phyloP scores from a whole-genome alignment of 2,329 filamentous ascomycete species.

The Fusarium sp. region DNA sequence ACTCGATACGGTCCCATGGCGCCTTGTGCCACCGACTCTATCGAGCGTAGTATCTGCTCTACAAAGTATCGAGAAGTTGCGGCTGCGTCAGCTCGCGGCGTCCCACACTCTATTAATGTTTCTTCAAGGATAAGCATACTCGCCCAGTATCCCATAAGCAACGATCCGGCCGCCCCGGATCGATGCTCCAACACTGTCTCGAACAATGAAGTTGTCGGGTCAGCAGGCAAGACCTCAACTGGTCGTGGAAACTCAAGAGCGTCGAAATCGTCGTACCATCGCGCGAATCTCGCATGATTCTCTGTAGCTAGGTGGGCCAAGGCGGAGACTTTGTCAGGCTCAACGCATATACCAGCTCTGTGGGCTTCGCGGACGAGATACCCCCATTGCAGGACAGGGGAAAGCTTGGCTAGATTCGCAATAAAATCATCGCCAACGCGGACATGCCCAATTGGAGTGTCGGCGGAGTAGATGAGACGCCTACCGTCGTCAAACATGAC shows the following conservation, averaged over 20 bases:
- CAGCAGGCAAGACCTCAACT: constrained; percentile 45
- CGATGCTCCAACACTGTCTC: constrained; percentile 48
- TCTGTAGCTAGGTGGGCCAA: constrained; percentile 46
- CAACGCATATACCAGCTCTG: constrained; percentile 45
- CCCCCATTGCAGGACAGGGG: constrained; percentile 49
- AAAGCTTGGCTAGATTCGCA: constrained; percentile 50
- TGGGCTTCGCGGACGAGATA: constrained; percentile 49
- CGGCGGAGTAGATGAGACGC: constrained; percentile 43
- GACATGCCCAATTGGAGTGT: constrained; percentile 39
- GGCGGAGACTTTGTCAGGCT: constrained; percentile 45
- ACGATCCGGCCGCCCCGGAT: constrained; percentile 50
- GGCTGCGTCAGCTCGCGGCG: constrained; percentile 41
- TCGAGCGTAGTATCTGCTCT: constrained; percentile 51
- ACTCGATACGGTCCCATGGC: constrained; percentile 54
- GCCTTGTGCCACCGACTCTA: constrained; percentile 53
- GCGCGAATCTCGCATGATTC: constrained; percentile 47
- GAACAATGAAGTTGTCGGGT: constrained; percentile 49
- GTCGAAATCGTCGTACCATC: constrained; percentile 50
- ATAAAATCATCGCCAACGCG: constrained; percentile 51
- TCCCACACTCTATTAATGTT: constrained; percentile 49
- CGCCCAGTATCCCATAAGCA: constrained; percentile 54
- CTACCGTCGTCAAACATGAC: constrained; percentile 46
- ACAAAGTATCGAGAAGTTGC: constrained; percentile 45
- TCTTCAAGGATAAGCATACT: constrained; percentile 56
- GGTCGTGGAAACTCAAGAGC: constrained; percentile 40